phyloP scores from a whole-genome alignment of 371 early-diverging fungal genomes.

The Zopfochytrium polystomum region DNA sequence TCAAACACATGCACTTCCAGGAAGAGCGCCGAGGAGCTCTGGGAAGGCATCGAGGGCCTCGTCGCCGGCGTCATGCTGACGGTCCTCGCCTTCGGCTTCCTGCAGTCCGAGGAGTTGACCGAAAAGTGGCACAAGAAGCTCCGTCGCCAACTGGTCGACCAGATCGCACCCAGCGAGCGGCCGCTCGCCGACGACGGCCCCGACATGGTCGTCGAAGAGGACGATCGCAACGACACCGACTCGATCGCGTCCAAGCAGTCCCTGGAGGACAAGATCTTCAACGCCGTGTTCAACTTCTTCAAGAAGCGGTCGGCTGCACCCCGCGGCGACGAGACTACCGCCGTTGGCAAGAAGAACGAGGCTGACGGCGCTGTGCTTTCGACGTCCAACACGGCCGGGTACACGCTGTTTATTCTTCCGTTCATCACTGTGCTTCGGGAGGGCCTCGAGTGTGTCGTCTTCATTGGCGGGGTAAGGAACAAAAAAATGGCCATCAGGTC shows the following conservation, averaged over 20 bases:
- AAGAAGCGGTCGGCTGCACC: not conserved
- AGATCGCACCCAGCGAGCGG: not conserved
- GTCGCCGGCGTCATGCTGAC: slow-evolving; percentile 65
- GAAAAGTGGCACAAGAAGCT: slow-evolving; percentile 21
- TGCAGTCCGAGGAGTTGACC: slow-evolving; percentile 62
- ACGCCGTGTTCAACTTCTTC: not conserved
- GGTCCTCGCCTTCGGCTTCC: slow-evolving; percentile 71
- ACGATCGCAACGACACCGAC: slow-evolving; percentile 1
- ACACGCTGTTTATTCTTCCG: slow-evolving; percentile 64
- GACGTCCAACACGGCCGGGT: not conserved
- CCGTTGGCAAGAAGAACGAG: not conserved
- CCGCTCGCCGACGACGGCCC: too few relatives aligned
- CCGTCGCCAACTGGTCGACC: slow-evolving; percentile 5
- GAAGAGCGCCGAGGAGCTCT: slow-evolving; percentile 66
- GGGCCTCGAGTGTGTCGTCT: slow-evolving; percentile 76
- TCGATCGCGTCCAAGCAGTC: not conserved
- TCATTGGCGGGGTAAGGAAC: slow-evolving; percentile 61
- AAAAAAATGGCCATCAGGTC: too few relatives aligned
- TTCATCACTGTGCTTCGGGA: too few relatives aligned
- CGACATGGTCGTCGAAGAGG: too few relatives aligned
- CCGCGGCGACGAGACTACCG: too few relatives aligned
- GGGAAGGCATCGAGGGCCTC: slow-evolving; percentile 78
- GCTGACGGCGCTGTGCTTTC: not conserved
- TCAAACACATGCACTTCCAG: slow-evolving; percentile 28
- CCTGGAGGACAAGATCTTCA: not conserved